A percentile compares a stretch with the other conserved stretches of the same genome.
These are phyloP conservation scores for Neopestalotiopsis rosae DNA, from an alignment of 2,329 filamentous ascomycete species.

Conservation along the genomic window DNA sequence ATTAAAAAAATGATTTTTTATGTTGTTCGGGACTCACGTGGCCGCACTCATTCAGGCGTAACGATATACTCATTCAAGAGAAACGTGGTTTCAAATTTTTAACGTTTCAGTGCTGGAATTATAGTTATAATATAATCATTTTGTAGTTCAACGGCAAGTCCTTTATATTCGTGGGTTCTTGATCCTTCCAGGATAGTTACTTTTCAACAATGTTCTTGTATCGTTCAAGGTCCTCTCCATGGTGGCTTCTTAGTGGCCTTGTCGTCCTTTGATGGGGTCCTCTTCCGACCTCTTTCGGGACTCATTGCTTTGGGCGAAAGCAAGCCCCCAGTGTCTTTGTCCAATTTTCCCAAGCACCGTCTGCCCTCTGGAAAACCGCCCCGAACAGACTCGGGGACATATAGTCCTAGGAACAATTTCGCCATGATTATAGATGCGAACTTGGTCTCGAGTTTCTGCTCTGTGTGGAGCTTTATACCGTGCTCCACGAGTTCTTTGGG, in stretches of 20 bases:
- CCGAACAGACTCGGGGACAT: background rate
- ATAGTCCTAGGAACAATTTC: background rate
- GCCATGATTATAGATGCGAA: background rate
- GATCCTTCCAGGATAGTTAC: background rate
- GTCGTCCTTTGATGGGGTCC: background rate
- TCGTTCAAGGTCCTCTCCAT: background rate
- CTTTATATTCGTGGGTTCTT: no score
- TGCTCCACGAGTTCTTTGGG: background rate
- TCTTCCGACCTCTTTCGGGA: background rate
- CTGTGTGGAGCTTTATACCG: background rate
- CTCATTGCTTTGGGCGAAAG: background rate
- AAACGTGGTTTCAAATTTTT: no score
- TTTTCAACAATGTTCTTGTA: background rate
- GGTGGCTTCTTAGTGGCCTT: background rate
- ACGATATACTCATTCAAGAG: no score
- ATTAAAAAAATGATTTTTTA: no score
- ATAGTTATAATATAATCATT: no score
- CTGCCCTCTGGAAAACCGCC: background rate
- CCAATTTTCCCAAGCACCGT: background rate
- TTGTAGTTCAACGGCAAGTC: no score
- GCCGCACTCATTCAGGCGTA: no score
- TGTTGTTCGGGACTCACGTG: no score
- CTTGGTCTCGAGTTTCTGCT: background rate
- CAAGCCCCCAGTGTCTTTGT: background rate
- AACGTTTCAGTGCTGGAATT: no score